Evolutionary conservation across 768 basidiomycete species (phyloP), one percentile per base, ranked within the genome.

Genomic region (Russula foetens): DNA sequence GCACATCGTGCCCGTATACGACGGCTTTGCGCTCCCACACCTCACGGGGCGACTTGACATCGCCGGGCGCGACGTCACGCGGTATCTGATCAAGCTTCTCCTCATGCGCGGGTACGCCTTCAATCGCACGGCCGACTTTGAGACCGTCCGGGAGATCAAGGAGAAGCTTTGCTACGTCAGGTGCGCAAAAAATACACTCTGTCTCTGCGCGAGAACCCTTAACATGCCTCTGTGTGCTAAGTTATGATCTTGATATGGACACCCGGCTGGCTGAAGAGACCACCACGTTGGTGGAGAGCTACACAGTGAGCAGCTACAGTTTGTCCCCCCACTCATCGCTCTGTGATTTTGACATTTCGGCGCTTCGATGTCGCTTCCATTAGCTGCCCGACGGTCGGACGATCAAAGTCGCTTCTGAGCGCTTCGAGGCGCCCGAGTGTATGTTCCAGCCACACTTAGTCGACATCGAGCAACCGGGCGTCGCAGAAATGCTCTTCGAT

Each of bases 71-170:
- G 97, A 99, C 71, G 97, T 99, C 49, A 99, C 97, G 48, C 85
- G 94, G 68, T 99, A 99, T 75, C 79, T 99, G 74, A 99, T 99
- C 83, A 99, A 98, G 76, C 81, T 99, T n/a, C 79, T 99, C 35
- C 84, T 98, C 67, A 98, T 98, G 95, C 86, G 96, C n/a, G 97
- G 97, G n/a, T 98, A 99, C 73, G 97, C 97, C 1, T 98, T 99
- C 82, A 98, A 99, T 75, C 85, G 97, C 43, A 99, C 97, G 3
- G 97, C 97, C 28, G 97, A 99, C 76, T 99, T 99, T 69, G 97
- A 99, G 77, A 99, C 97, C 2, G 97, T 99, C 23, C 78, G 96
- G 33, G 92, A 97, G 73, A 98, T 99, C 76, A 99, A 99, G 76
- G 97, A 99, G 79, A 97, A 95, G 73, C 74, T 98, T 47, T 99